These are phyloP conservation scores for Yamadazyma aaseri DNA, from an alignment of 1,139 yeast genomes.

Conservation along the genomic window DNA sequence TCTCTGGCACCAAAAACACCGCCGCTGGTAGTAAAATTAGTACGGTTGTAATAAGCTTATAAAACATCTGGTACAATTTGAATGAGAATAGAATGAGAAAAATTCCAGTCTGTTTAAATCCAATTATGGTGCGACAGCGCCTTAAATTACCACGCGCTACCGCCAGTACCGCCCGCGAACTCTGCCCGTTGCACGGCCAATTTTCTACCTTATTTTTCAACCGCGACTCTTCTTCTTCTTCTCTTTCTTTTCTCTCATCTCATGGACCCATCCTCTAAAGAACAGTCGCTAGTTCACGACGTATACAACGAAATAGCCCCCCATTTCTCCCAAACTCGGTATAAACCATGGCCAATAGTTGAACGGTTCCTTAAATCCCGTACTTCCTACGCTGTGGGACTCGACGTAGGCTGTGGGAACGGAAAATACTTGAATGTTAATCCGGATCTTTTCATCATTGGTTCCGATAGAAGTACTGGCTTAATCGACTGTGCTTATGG, in stretches of 20 bases:
- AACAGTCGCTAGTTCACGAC: slow-evolving; percentile 76
- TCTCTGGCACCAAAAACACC: not conserved
- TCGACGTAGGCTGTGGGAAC: slow-evolving; percentile 93
- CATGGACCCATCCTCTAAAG: slow-evolving; percentile 56
- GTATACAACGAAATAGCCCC: slow-evolving; percentile 90
- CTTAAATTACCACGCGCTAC: too few species aligned
- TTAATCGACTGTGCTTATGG: slow-evolving; percentile 68
- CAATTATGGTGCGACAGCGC: too few species aligned
- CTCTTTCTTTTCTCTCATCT: too few species aligned
- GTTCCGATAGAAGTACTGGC: slow-evolving; percentile 83
- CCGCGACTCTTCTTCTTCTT: too few species aligned
- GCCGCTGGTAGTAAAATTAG: not conserved
- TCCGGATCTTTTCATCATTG: slow-evolving; percentile 63
- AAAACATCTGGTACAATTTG: too few species aligned
- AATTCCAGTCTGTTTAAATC: too few species aligned
- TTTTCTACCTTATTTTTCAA: too few species aligned
- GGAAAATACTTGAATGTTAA: slow-evolving; percentile 86
- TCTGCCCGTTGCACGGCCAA: too few species aligned
- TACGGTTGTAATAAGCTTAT: too few species aligned
- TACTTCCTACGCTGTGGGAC: slow-evolving; percentile 40
- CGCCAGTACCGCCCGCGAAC: not conserved
- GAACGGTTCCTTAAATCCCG: slow-evolving; percentile 55
- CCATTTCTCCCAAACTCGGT: slow-evolving; percentile 90
- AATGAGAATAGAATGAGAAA: too few species aligned
- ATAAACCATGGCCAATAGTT: slow-evolving; percentile 98